Percentiles rank a stretch among this genome's conserved stretches.
Evolutionary conservation across 2,329 filamentous ascomycete genomes (phyloP).

Genomic region (Penicillium digitatum): DNA sequence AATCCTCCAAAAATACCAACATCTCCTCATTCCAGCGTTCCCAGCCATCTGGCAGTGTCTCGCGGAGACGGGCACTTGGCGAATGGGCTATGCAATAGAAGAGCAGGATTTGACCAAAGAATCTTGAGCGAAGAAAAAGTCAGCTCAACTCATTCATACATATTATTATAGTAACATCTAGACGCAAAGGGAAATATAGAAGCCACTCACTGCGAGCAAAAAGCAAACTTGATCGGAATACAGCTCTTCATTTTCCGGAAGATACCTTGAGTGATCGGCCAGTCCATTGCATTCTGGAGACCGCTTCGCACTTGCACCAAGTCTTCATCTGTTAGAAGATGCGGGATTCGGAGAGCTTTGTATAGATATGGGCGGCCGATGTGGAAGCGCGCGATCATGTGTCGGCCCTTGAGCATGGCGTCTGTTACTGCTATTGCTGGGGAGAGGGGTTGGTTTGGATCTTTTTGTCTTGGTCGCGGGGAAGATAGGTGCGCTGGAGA

Average conservation of each 20-base stretch:
- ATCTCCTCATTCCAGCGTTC: slow-evolving; percentile 43
- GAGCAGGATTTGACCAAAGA: slow-evolving; percentile 43
- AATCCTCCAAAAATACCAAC: slow-evolving; percentile 40
- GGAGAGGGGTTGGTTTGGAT: slow-evolving; percentile 26
- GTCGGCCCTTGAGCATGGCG: slow-evolving; percentile 38
- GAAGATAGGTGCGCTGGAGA: slow-evolving; percentile 23
- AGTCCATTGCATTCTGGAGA: slow-evolving; percentile 41
- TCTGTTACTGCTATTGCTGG: slow-evolving; percentile 37
- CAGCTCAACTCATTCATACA: background rate
- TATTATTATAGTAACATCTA: background rate
- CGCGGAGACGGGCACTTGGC: slow-evolving; percentile 32
- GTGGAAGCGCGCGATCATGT: slow-evolving; percentile 41
- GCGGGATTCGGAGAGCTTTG: slow-evolving; percentile 42
- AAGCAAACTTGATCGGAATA: slow-evolving; percentile 42
- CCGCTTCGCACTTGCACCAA: slow-evolving; percentile 39
- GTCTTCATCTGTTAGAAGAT: slow-evolving; percentile 37
- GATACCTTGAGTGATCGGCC: slow-evolving; percentile 39
- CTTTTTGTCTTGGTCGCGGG: slow-evolving; percentile 9
- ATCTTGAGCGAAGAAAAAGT: slow-evolving; percentile 20
- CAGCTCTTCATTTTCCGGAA: slow-evolving; percentile 43
- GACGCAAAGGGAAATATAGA: too few relatives aligned
- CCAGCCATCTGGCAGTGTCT: slow-evolving; percentile 38
- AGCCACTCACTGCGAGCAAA: slow-evolving; percentile 38
- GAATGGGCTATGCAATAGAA: slow-evolving; percentile 43
- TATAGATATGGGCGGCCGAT: slow-evolving; percentile 42